These are phyloP conservation scores for Metschnikowia borealis DNA, from an alignment of 805 yeast species.

Conservation along the genomic window DNA sequence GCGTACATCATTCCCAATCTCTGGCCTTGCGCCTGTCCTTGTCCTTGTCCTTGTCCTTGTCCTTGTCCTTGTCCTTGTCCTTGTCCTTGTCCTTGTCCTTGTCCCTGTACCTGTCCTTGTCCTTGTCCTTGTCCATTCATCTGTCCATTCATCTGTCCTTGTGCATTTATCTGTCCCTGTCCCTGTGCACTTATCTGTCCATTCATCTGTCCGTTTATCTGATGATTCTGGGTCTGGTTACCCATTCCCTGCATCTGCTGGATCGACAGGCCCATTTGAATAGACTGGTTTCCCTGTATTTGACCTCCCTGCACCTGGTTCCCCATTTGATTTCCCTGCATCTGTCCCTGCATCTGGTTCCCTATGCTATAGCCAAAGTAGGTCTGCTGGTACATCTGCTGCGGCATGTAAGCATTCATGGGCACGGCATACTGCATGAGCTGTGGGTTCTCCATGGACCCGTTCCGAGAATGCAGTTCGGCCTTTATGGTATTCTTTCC, in stretches of 20 bases:
- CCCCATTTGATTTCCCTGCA: conserved; percentile 5
- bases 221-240: not conserved
- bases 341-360: not conserved
- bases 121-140: not conserved
- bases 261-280: too few species aligned
- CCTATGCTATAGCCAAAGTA: not conserved
- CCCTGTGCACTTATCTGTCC: conserved; percentile 2
- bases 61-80: not conserved
- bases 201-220: not conserved
- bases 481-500: conserved; percentile 5
- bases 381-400: conserved; percentile 4
- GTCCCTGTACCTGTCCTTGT: not conserved
- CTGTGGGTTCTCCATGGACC: not conserved
- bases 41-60: not conserved
- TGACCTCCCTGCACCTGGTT: not conserved
- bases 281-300: not conserved
- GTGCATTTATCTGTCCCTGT: conserved; percentile 10
- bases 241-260: not conserved
- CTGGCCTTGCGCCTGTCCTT: not conserved
- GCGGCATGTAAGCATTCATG: not conserved
- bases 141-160: not conserved
- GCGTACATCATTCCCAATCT: not conserved
- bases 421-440: conserved; percentile 1
- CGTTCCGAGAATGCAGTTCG: not conserved
- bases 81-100: not conserved